phyloP scores from a whole-genome alignment of 129 eudicot species.

The Chrysanthemum seticuspe region DNA sequence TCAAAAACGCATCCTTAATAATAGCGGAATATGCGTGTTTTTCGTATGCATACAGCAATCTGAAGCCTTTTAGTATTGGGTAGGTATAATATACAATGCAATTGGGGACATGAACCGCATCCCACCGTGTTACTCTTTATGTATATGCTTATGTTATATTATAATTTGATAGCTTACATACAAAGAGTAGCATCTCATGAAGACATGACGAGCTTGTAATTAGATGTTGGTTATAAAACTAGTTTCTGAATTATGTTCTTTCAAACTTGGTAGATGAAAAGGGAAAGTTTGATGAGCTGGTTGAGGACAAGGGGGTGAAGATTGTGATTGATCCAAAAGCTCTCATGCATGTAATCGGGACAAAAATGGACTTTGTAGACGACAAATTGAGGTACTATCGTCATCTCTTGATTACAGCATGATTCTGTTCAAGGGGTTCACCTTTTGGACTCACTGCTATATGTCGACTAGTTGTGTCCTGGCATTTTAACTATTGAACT shows the following conservation, averaged over 20 bases:
- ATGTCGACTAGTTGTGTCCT: too few species aligned
- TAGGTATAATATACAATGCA: too few species aligned
- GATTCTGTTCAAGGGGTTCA: too few species aligned
- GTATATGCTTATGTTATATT: neutral
- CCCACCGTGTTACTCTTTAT: neutral
- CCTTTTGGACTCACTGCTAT: too few species aligned
- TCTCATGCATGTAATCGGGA: conserved; percentile 63
- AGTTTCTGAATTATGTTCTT: neutral
- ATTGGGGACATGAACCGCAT: neutral
- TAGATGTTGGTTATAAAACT: neutral
- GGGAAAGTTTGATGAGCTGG: conserved; percentile 60
- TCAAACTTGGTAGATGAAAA: conserved; percentile 43
- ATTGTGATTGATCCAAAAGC: conserved; percentile 65
- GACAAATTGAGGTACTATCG: conserved; percentile 49
- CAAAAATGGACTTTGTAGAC: conserved; percentile 67
- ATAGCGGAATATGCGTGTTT: too few species aligned
- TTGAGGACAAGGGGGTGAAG: conserved; percentile 66
- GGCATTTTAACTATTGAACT: too few species aligned
- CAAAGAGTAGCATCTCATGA: too few species aligned
- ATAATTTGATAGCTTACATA: neutral
- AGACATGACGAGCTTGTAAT: too few species aligned
- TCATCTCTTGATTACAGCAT: too few species aligned
- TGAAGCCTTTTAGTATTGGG: too few species aligned
- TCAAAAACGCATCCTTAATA: too few species aligned
- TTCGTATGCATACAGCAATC: too few species aligned